phyloP scores from a whole-genome alignment of 441 rosid species.

The Gossypium gossypioides region DNA sequence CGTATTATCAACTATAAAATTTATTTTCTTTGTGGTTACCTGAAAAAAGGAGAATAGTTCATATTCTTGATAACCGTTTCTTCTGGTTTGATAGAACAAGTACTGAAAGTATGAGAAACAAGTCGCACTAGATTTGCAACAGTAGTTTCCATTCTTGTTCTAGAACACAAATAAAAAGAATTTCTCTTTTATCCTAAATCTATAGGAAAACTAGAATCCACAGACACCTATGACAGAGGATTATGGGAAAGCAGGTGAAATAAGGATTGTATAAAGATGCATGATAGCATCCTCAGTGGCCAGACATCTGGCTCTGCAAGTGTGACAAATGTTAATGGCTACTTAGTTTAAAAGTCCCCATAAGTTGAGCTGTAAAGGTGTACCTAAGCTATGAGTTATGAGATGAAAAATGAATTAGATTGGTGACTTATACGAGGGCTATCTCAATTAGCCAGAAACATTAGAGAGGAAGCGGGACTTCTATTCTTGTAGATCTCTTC shows the following conservation, averaged over 20 bases:
- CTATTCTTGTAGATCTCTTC: not conserved
- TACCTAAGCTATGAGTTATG: not conserved
- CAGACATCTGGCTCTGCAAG: not conserved
- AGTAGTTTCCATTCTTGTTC: not conserved
- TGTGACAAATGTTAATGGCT: not conserved
- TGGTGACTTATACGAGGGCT: not conserved
- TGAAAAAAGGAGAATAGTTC: slow-evolving; percentile 23
- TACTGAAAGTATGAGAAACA: not conserved
- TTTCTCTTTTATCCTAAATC: not conserved
- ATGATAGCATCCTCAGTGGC: not conserved
- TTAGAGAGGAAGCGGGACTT: not conserved
- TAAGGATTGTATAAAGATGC: not conserved
- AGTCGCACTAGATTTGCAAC: not conserved
- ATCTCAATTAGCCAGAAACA: not conserved
- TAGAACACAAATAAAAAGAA: not conserved
- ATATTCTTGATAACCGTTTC: not conserved
- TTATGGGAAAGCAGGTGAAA: not conserved
- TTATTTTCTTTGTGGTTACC: slow-evolving; percentile 87
- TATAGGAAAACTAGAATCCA: not conserved
- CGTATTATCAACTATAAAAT: slow-evolving; percentile 67
- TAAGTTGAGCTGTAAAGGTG: slow-evolving; percentile 12
- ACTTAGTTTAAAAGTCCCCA: not conserved
- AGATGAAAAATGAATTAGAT: not conserved
- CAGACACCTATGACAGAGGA: not conserved
- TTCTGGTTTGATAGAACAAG: not conserved